Base-by-base conservation (phyloP, 2,329 filamentous ascomycete genomes). In the Chaetomiaceae sp. region DNA sequence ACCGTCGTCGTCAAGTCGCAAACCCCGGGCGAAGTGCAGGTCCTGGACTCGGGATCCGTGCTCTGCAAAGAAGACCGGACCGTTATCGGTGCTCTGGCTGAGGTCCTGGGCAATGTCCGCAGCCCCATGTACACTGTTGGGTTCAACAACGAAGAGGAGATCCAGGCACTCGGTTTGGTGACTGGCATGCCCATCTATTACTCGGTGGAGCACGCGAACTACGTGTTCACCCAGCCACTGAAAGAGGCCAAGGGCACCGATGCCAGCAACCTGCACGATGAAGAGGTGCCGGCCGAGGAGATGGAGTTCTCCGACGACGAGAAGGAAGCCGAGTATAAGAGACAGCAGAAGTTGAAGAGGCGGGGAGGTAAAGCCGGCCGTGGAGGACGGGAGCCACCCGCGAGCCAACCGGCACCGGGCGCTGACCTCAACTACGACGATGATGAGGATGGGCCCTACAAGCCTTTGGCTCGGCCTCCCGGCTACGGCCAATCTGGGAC, bases 271-370 rank as follows among this genome's bases (percentile, higher is more conserved):
- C 78, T 96, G 48, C 87, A 96, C 67, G 93, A 97, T 60, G 93
- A 99, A 67, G 92, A 97, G 70, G 79, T 90, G 7, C 83, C 73
- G 14, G 85, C 87, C 27, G 88, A 95, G 33, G 92, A 97, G 65
- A 80, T 89, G 60, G 93, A 97, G 65, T 97, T 97, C 66, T 96
- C 92, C 0, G 93, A 99, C 60, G 93, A 99, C 62, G 93, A 99
- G 69, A 87, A 88, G 60, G 93, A 99, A 68, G 86, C 86, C 7
- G 88, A 90, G 60, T 82, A 89, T 65, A 95, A 86, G 71, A 73
- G 79, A 50, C 77, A 78, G 53, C 61, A 82, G 46, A 90, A 90
- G 69, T 77, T 83, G 56, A 85, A 85, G 68, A 81, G 78, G 61
- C 72, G 74, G 17, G 68, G 64, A 53, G 73, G 73, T 48, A 80